Conservation (phyloP, 2,329 filamentous ascomycete genomes). For the Xylariaceae sp. region DNA sequence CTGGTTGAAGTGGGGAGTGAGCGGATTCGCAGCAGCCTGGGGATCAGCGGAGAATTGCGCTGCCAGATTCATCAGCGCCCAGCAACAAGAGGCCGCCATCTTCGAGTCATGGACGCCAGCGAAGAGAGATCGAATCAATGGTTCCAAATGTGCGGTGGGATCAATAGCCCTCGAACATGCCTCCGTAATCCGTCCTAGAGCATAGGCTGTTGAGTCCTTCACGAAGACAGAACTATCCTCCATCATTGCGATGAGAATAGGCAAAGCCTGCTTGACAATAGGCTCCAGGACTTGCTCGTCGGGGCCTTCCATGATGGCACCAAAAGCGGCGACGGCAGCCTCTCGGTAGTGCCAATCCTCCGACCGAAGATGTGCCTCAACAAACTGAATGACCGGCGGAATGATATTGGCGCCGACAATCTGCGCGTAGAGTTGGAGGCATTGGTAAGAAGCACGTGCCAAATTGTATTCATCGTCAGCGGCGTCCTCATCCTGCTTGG, state of each 20-base stretch:
- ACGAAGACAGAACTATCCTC: conserved; percentile 85
- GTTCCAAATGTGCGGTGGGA: conserved; percentile 73
- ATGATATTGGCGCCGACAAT: conserved; percentile 83
- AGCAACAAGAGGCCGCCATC: conserved; percentile 98
- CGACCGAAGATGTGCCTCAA: conserved; percentile 82
- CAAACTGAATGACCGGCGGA: conserved; percentile 80
- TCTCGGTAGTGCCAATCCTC: conserved; percentile 96
- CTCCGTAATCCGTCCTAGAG: conserved; percentile 93
- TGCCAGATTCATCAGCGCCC: conserved; percentile 97
- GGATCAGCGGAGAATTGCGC: conserved; percentile 90
- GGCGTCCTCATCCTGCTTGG: conserved; percentile 97
- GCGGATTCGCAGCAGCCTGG: conserved; percentile 70
- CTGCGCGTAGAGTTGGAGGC: conserved; percentile 90
- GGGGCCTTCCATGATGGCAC: conserved; percentile 97
- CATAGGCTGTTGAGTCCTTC: conserved; percentile 92
- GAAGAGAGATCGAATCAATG: conserved; percentile 85
- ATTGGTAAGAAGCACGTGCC: conserved; percentile 92
- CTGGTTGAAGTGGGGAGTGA: conserved; percentile 89
- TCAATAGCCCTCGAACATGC: conserved; percentile 90
- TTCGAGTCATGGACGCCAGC: conserved; percentile 85
- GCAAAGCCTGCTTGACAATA: conserved; percentile 91
- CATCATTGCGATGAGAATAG: conserved; percentile 88
- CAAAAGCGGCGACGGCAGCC: conserved; percentile 94
- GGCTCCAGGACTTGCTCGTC: conserved; percentile 89
- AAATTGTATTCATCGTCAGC: conserved; percentile 97